phyloP scores from a whole-genome alignment of 805 yeast genomes.

The Zygosaccharomyces lentus region DNA sequence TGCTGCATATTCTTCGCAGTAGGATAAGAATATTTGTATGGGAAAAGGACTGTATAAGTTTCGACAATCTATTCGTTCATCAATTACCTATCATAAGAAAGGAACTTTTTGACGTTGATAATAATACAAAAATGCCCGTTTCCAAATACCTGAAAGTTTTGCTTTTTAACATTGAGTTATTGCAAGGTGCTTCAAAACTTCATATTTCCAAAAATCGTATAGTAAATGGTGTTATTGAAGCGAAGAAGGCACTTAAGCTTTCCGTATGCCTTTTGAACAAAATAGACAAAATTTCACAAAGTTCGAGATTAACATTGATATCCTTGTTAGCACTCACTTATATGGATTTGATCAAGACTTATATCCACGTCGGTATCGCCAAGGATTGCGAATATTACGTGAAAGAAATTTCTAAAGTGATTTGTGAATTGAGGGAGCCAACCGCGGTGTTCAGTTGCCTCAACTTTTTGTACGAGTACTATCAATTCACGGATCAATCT shows the following conservation, averaged over 20 bases:
- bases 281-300: slow-evolving; percentile 22
- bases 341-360: slow-evolving; percentile 37
- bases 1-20: slow-evolving; percentile 10
- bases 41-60: slow-evolving; percentile 15
- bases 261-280: slow-evolving; percentile 50
- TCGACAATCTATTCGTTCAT: slow-evolving; percentile 19
- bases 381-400: slow-evolving; percentile 55
- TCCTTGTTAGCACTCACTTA: slow-evolving; percentile 38
- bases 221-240: slow-evolving; percentile 33
- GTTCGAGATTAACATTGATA: slow-evolving; percentile 39
- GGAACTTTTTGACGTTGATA: slow-evolving; percentile 27
- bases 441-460: slow-evolving; percentile 22
- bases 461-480: slow-evolving; percentile 20
- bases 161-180: slow-evolving; percentile 27
- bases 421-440: slow-evolving; percentile 32
- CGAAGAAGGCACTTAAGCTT: slow-evolving; percentile 48
- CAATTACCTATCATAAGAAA: slow-evolving; percentile 15
- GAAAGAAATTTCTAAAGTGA: slow-evolving; percentile 44
- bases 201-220: slow-evolving; percentile 18
- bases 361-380: slow-evolving; percentile 49
- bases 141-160: slow-evolving; percentile 26
- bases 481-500: slow-evolving; percentile 21
- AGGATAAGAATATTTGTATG: slow-evolving; percentile 10
- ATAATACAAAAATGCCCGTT: slow-evolving; percentile 18
- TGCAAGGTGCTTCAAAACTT: slow-evolving; percentile 20